A percentile compares a stretch with the other conserved stretches of the same genome.
Evolutionary conservation across 2,329 filamentous ascomycete species (phyloP).

Genomic region (Graphilbum ipis-grandicollis): DNA sequence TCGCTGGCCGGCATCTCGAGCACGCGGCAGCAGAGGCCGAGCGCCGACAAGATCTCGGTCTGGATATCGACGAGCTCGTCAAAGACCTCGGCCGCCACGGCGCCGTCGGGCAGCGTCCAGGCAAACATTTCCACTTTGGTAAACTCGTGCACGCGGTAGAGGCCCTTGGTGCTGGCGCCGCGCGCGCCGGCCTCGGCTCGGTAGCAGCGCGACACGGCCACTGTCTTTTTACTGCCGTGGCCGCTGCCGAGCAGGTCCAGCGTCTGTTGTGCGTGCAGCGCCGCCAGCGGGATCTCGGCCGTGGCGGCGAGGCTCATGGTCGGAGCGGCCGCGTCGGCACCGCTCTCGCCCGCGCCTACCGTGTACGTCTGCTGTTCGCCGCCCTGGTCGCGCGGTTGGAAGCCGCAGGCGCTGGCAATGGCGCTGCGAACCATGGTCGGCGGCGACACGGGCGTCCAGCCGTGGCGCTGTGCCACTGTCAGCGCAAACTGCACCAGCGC

Average conservation of each 20-base stretch:
- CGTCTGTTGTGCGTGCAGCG: constrained; percentile 62
- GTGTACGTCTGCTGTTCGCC: constrained; percentile 87
- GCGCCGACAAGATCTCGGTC: constrained; percentile 58
- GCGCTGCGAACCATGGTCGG: constrained; percentile 85
- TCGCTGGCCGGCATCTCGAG: constrained; percentile 85
- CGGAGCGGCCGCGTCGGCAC: constrained; percentile 48
- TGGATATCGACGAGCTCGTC: constrained; percentile 78
- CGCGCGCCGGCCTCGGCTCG: constrained; percentile 85
- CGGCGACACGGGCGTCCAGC: constrained; percentile 68
- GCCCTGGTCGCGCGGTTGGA: constrained; percentile 78
- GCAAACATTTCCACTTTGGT: constrained; percentile 97
- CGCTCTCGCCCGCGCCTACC: constrained; percentile 39
- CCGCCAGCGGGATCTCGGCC: constrained; percentile 86
- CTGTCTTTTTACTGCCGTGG: constrained; percentile 58
- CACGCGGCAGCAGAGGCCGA: constrained; percentile 72
- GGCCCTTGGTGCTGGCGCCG: constrained; percentile 77
- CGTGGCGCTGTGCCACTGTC: constrained; percentile 48
- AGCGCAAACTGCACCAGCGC: constrained; percentile 80
- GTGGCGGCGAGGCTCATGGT: constrained; percentile 70
- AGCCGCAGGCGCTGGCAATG: constrained; percentile 80
- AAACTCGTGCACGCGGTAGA: constrained; percentile 97
- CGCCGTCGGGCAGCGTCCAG: constrained; percentile 51
- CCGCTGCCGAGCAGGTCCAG: constrained; percentile 41
- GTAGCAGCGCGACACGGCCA: constrained; percentile 83
- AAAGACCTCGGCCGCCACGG: constrained; percentile 42